phyloP scores from a whole-genome alignment of 2,329 filamentous ascomycete species.

The Ceratocystis destructans region DNA sequence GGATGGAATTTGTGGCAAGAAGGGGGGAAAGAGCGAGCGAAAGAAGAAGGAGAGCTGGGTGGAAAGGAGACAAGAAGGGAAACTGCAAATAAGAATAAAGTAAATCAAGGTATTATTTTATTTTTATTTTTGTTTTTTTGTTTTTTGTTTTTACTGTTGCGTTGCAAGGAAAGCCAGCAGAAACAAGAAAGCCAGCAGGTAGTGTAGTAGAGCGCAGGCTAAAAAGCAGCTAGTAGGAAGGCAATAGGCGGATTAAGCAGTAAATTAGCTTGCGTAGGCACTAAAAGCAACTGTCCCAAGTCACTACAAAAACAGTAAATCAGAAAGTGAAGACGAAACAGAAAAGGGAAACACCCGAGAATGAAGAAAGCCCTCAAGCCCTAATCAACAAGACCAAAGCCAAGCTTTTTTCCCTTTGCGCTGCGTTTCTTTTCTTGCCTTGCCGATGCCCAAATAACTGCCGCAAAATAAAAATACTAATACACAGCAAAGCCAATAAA shows the following conservation, averaged over 20 bases:
- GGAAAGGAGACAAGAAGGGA: background rate
- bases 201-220: background rate
- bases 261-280: background rate
- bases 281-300: background rate
- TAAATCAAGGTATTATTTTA: background rate
- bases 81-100: constrained; percentile 1
- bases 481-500: background rate
- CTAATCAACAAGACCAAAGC: background rate
- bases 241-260: background rate
- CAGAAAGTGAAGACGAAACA: background rate
- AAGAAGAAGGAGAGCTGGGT: background rate
- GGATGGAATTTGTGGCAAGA: constrained; percentile 3
- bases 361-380: background rate
- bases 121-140: too few species aligned
- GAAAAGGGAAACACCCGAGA: background rate
- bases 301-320: background rate
- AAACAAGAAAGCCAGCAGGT: background rate
- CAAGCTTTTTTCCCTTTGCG: background rate
- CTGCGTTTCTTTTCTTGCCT: background rate
- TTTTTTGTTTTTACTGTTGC: background rate
- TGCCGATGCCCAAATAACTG: background rate
- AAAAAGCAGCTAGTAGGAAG: background rate
- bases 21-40: background rate
- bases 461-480: background rate
- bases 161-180: constrained; percentile 2